A percentile compares a stretch with the other conserved stretches of the same genome.
These are phyloP conservation scores for Dujonia santamariae DNA, from an alignment of 1,139 yeast genomes.

Conservation along the genomic window DNA sequence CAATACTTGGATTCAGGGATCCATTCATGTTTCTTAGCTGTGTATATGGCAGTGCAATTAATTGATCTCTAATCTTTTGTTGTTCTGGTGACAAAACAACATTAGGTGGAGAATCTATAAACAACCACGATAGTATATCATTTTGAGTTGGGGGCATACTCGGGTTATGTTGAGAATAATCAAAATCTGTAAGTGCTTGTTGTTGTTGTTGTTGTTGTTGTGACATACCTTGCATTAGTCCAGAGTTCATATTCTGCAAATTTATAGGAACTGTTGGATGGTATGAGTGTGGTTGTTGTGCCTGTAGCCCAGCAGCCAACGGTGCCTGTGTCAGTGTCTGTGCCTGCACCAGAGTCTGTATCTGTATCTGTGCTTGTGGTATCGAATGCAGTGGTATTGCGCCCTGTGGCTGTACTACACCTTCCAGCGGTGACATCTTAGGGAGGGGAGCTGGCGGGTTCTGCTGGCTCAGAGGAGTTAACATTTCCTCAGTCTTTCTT, in stretches of 20 bases:
- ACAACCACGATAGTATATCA: constrained; percentile 42
- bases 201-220: background rate
- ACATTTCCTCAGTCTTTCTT: constrained; percentile 2
- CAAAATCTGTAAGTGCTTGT: background rate
- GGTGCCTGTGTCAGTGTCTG: constrained; percentile 1
- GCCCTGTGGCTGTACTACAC: background rate
- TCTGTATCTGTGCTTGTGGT: background rate
- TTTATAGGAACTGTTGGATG: background rate
- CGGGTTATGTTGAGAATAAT: background rate
- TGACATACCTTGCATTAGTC: background rate
- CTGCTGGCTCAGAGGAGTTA: background rate
- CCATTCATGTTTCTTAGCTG: background rate
- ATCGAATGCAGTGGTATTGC: background rate
- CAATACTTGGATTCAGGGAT: background rate
- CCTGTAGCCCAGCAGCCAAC: background rate
- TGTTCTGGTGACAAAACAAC: background rate
- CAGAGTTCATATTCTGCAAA: too few relatives aligned
- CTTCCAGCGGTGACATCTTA: background rate
- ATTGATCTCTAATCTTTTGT: background rate
- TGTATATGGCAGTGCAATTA: constrained; percentile 1
- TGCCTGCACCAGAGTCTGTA: constrained; percentile 1
- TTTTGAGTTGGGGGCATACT: constrained; percentile 20
- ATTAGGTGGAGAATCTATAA: constrained; percentile 21
- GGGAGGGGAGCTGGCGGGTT: background rate
- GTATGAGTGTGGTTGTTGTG: background rate